phyloP scores from a whole-genome alignment of 306 rosid species.

The Ormosia semicastrata region DNA sequence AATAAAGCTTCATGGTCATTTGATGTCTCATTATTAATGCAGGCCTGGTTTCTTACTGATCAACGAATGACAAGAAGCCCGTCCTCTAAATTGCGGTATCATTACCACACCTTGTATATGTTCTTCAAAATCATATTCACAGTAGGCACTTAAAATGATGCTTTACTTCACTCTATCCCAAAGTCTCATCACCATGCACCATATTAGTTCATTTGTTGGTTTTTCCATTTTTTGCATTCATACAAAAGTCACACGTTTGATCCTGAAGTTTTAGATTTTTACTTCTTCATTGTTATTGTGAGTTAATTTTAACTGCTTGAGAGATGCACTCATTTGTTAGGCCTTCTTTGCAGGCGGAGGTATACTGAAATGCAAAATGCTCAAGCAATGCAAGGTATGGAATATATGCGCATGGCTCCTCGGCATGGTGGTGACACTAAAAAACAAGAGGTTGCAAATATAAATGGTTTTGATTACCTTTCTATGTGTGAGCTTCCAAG shows the following conservation, averaged over 20 bases:
- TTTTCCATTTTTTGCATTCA: neutral
- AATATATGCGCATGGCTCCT: slow-evolving; percentile 47
- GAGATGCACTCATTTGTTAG: neutral
- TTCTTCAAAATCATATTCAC: slow-evolving; percentile 27
- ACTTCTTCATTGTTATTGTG: neutral
- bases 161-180: neutral
- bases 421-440: slow-evolving; percentile 35
- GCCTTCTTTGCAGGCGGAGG: slow-evolving; percentile 53
- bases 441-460: slow-evolving; percentile 51
- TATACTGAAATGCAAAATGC: slow-evolving; percentile 75
- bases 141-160: slow-evolving; percentile 8
- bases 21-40: slow-evolving; percentile 35
- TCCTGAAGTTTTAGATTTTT: neutral
- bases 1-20: slow-evolving; percentile 30
- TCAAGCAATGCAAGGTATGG: slow-evolving; percentile 55
- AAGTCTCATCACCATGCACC: slow-evolving; percentile 13
- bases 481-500: slow-evolving; percentile 51
- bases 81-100: slow-evolving; percentile 89
- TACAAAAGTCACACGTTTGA: slow-evolving; percentile 3
- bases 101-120: neutral
- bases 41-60: slow-evolving; percentile 97
- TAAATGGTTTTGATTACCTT: slow-evolving; percentile 52
- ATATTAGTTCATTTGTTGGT: neutral
- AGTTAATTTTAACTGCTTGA: neutral
- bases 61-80: slow-evolving; percentile 96